phyloP scores from a whole-genome alignment of 306 rosid species.

The Cucurbita maxima region DNA sequence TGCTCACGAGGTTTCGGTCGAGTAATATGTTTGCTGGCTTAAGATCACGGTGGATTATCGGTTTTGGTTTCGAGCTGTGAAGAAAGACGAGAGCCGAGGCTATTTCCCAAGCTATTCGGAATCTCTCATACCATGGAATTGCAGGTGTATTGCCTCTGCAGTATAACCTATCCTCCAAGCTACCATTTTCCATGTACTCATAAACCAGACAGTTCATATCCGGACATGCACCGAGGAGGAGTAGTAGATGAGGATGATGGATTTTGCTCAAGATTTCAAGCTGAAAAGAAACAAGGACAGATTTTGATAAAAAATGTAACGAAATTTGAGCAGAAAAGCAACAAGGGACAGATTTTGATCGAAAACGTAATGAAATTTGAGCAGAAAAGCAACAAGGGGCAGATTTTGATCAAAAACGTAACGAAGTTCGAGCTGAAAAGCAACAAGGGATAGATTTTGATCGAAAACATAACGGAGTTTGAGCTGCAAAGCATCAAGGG shows the following conservation, averaged over 20 bases:
- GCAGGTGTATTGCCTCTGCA: conserved; percentile 38
- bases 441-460: no score
- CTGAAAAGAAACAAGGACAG: conserved; percentile 19
- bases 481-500: no score
- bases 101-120: conserved; percentile 87
- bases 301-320: no score
- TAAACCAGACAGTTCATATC: conserved; percentile 76
- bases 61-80: conserved; percentile 70
- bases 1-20: conserved; percentile 65
- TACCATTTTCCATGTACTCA: conserved; percentile 90
- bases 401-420: no score
- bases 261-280: conserved; percentile 71
- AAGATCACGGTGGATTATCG: conserved; percentile 91
- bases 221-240: conserved; percentile 83
- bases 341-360: no score
- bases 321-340: no score
- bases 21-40: conserved; percentile 96
- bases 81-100: conserved; percentile 85
- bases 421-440: no score
- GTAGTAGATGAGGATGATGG: conserved; percentile 86
- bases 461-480: no score
- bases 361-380: no score
- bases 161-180: conserved; percentile 69
- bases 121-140: conserved; percentile 86
- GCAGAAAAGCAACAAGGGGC: no score